phyloP scores from a whole-genome alignment of 2,329 filamentous ascomycete species.

The Coniosporium tulheliwenetii region DNA sequence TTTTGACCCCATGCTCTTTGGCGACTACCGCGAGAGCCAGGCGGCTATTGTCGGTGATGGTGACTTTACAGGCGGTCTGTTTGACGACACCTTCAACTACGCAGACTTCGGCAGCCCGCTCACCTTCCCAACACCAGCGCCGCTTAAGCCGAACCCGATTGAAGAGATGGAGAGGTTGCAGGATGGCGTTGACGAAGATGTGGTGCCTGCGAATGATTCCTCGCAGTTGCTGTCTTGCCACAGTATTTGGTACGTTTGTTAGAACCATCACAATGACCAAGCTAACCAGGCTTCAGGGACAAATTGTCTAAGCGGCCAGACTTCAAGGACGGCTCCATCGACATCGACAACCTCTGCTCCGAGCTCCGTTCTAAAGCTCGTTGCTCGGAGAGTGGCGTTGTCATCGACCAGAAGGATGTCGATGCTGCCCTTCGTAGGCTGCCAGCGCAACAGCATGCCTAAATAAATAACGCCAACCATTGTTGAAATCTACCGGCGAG shows the following conservation, averaged over 20 bases:
- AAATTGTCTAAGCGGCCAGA: slow-evolving; percentile 74
- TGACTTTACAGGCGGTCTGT: slow-evolving; percentile 53
- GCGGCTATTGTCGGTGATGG: slow-evolving; percentile 57
- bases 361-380: slow-evolving; percentile 92
- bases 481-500: too few species aligned
- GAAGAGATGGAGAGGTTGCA: slow-evolving; percentile 63
- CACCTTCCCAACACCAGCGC: slow-evolving; percentile 36
- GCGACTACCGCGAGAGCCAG: slow-evolving; percentile 81
- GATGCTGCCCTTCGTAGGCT: slow-evolving; percentile 41
- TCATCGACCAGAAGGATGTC: slow-evolving; percentile 80
- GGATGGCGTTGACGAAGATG: slow-evolving; percentile 25
- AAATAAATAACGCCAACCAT: too few species aligned
- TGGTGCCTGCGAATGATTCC: slow-evolving; percentile 43
- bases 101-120: slow-evolving; percentile 68
- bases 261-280: too few species aligned
- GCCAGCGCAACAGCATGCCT: slow-evolving; percentile 2
- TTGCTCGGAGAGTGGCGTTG: slow-evolving; percentile 79
- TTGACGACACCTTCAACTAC: slow-evolving; percentile 63
- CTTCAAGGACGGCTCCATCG: slow-evolving; percentile 80
- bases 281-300: slow-evolving; percentile 45
- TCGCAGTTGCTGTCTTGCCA: slow-evolving; percentile 65
- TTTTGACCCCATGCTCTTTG: slow-evolving; percentile 85
- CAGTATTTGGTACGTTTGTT: slow-evolving; percentile 70
- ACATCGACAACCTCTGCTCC: slow-evolving; percentile 82
- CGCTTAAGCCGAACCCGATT: slow-evolving; percentile 41